Base-by-base conservation (phyloP, 441 rosid genomes). In the Gossypium davidsonii region DNA sequence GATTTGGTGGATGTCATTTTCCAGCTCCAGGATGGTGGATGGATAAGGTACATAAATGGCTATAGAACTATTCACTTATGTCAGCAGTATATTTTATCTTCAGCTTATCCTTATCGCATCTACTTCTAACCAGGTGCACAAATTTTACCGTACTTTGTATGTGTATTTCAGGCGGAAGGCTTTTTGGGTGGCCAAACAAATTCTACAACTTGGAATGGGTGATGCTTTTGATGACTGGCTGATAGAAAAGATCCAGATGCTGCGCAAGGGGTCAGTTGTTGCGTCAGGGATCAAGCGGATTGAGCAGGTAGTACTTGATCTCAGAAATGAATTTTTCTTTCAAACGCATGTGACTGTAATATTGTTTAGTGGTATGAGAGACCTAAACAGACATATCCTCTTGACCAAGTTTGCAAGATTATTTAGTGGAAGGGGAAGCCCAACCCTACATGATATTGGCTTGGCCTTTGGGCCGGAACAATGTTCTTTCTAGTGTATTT, bases 181-280 rank as follows among this genome's bases (percentile, higher is more conserved):
- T 14, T 96, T 96, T 73, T 93, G 99, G 99, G 97, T 93, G 67
- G 98, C 92, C 72, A 96, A 96, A 84, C 99, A 96, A 83, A 78
- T 96, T 71, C 87, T 96, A 58, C 99, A 93, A 72, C 89, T 96
- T 71, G 99, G 99, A 80, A 96, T 96, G 98, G 98, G 99, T 7
- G 99, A 96, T 86, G 99, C 99, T 34, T 85, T 96, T 72, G 99
- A 96, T 86, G 99, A 96, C 79, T 96, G 99, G 99, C 78, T 96
- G 76, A 79, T 96, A 12, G 98, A 91, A 80, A 96, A 96, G 87
- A 93, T 96, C 62, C 84, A 90, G 82, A 96, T 89, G 78, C 82
- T 96, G 78, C 89, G 95, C 31, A 89, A 68, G 67, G 98, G 99
- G 73, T 80, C 91, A 4, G 90, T 93, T 67, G 86, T 96, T 79